Base-by-base conservation (phyloP, 495 filamentous ascomycete species). In the Talaromyces borbonicus region DNA sequence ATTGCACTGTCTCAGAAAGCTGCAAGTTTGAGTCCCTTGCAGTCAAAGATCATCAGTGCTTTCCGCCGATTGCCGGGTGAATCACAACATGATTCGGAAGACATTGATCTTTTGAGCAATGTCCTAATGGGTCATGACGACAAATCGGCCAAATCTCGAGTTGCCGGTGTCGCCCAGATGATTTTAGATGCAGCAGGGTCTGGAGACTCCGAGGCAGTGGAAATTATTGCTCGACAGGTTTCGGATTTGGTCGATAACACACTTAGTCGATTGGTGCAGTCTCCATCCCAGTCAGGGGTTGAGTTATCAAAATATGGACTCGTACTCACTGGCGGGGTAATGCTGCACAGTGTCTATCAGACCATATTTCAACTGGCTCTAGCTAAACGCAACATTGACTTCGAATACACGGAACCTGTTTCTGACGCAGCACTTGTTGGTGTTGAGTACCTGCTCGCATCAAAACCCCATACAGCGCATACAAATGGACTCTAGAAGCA, bases 301-400 rank as follows among this genome's bases (percentile, higher is more conserved):
- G 14, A 49, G 12, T 27, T 49, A 0, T 43, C 50, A 20, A 22
- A 44, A 9, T 56, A 53, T 1, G 51, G 52, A 12, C 37, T 62
- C 25, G 46, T 61, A 1, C 39, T 63, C 8, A 48, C 58, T 1
- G 60, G 58, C 8, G 60, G 60, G 3, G 25, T 61, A 42, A 52
- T 60, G 46, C 56, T 49, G 16, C 52, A 57, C 46, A 43, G 32
- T 2, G 23, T 14, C 18, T 59, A 63, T 51, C 50, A 51, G 40
- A 50, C 22, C 18, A 12, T 37, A 2, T 50, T 46, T 20, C 41
- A 46, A 37, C 40, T 43, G 22, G 18, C 18, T 11, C 20, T 46
- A 5, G 43, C 43, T 22, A 29, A 22, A 23, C 27, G 29, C 29
- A 15, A 22, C 14, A 46, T 46, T 16, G 20, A 15, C n/a, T 46